Evolutionary conservation across 2,329 filamentous ascomycete species (phyloP).

Genomic region (Trichophyton verrucosum): DNA sequence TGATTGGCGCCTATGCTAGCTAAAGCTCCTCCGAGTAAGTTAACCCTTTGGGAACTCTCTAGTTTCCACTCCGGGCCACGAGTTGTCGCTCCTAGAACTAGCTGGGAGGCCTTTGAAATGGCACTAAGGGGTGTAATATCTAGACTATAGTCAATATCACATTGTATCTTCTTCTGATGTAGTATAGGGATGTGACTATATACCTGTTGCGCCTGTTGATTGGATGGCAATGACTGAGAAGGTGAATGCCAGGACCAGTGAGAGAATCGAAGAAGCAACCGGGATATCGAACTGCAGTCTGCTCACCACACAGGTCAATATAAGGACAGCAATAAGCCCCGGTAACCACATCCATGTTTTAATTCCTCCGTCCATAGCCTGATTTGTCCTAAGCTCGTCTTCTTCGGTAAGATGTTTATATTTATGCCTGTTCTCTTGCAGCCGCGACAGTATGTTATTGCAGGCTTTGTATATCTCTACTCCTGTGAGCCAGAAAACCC

Average conservation of each 20-base stretch:
- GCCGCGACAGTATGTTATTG: background rate
- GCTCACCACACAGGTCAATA: constrained; percentile 4
- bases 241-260: constrained; percentile 6
- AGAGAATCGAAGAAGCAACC: constrained; percentile 4
- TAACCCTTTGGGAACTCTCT: constrained; percentile 48
- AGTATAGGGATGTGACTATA: background rate
- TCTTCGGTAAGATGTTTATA: constrained; percentile 6
- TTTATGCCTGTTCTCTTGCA: background rate
- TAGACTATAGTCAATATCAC: constrained; percentile 11
- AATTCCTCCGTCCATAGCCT: background rate
- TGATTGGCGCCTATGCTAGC: constrained; percentile 8
- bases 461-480: constrained; percentile 1
- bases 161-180: background rate
- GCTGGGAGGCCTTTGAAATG: constrained; percentile 55
- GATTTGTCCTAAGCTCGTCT: background rate
- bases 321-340: constrained; percentile 6
- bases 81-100: constrained; percentile 51
- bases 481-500: constrained; percentile 9
- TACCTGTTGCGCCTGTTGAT: constrained; percentile 14
- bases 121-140: constrained; percentile 54
- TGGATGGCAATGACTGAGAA: constrained; percentile 12
- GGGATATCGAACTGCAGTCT: constrained; percentile 8
- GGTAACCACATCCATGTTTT: constrained; percentile 10
- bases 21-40: constrained; percentile 46
- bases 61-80: constrained; percentile 34